phyloP scores from a whole-genome alignment of 345 rosid species.

The Erysimum cheiranthoides region DNA sequence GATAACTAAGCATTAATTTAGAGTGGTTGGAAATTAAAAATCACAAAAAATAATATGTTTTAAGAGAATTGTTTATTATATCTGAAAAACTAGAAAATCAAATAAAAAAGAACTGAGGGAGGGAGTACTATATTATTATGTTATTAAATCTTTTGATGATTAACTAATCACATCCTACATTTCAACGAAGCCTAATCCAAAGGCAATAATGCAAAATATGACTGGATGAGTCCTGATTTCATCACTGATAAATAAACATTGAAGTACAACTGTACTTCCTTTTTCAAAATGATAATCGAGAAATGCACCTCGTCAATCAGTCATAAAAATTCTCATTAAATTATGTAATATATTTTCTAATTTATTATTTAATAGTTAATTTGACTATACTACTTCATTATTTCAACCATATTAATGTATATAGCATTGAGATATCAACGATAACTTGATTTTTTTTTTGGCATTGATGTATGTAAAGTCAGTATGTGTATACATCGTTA shows the following conservation, averaged over 20 bases:
- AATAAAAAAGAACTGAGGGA: too few relatives aligned
- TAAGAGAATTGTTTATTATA: too few relatives aligned
- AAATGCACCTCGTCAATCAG: conserved; percentile 11
- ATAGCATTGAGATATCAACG: neutral
- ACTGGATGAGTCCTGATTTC: conserved; percentile 6
- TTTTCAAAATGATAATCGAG: neutral
- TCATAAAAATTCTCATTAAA: neutral
- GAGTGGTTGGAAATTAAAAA: too few relatives aligned
- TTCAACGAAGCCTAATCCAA: conserved; percentile 14
- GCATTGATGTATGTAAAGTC: neutral
- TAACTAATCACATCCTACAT: conserved; percentile 20
- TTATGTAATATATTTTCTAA: neutral
- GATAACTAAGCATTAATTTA: too few relatives aligned
- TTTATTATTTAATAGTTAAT: conserved; percentile 16
- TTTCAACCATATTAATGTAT: conserved; percentile 8
- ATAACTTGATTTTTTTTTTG: neutral
- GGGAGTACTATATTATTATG: too few relatives aligned
- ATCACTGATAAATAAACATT: conserved; percentile 14
- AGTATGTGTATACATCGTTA: neutral
- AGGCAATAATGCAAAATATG: neutral
- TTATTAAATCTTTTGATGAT: neutral
- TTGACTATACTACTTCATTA: conserved; percentile 15
- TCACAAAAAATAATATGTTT: too few relatives aligned
- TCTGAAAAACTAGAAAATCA: too few relatives aligned
- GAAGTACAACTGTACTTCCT: neutral